Conservation (phyloP, 768 basidiomycete genomes). For the Podaxis sp. region DNA sequence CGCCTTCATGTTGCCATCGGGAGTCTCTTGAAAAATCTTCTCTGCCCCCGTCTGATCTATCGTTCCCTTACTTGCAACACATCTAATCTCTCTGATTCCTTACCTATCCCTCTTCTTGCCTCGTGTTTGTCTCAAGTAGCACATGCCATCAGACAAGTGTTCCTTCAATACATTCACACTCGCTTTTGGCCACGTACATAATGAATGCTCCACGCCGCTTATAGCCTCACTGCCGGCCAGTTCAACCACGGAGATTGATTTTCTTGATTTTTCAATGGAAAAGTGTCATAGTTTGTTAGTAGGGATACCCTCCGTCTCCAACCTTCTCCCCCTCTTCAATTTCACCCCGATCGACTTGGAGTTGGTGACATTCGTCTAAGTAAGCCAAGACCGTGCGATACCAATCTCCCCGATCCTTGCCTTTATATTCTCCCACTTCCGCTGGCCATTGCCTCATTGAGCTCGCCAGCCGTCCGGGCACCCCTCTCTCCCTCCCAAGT, state of each 20-base stretch:
- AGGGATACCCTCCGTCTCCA: constrained; percentile 2
- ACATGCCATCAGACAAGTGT: constrained; percentile 7
- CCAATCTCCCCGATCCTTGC: constrained; percentile 28
- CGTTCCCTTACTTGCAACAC: neutral
- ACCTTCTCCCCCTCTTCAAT: constrained; percentile 5
- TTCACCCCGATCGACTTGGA: constrained; percentile 12
- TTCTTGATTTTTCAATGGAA: neutral
- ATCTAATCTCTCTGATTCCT: neutral
- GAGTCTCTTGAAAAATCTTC: neutral
- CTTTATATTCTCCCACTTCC: constrained; percentile 52
- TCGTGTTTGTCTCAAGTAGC: constrained; percentile 1
- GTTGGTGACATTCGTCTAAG: constrained; percentile 25
- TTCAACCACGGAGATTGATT: neutral
- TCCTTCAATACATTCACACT: neutral
- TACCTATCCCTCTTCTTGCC: neutral
- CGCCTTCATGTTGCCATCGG: neutral
- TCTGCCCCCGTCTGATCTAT: neutral
- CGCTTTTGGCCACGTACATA: neutral
- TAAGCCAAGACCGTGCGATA: constrained; percentile 30
- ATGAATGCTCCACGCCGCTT: neutral
- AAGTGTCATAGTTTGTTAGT: neutral
- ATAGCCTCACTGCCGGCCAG: neutral
- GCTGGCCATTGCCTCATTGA: constrained; percentile 63
- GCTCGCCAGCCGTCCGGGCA: constrained; percentile 57
- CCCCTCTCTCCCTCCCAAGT: constrained; percentile 49